Evolutionary conservation across 2,329 filamentous ascomycete genomes (phyloP).

Genomic region (Xylariomycetidae sp.): DNA sequence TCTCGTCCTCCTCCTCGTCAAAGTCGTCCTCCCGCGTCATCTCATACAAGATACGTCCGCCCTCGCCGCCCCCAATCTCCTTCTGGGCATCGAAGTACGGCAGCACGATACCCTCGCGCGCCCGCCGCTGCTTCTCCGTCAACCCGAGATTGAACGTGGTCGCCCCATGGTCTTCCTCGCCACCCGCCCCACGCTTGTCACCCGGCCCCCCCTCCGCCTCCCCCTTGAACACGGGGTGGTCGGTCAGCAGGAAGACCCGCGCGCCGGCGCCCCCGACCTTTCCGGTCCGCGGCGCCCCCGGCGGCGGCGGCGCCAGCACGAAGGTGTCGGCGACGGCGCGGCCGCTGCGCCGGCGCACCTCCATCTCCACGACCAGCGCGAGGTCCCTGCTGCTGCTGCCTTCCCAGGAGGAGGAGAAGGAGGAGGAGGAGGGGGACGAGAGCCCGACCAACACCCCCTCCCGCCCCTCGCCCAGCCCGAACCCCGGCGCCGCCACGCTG

Average conservation of each 20-base stretch:
- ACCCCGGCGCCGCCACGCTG: slow-evolving; percentile 68
- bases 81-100: slow-evolving; percentile 97
- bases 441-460: slow-evolving; percentile 75
- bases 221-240: slow-evolving; percentile 64
- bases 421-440: slow-evolving; percentile 1
- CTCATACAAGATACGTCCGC: slow-evolving; percentile 90
- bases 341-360: slow-evolving; percentile 78
- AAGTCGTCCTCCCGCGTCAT: slow-evolving; percentile 97
- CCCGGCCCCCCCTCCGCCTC: slow-evolving; percentile 23
- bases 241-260: slow-evolving; percentile 57
- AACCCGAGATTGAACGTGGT: slow-evolving; percentile 82
- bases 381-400: slow-evolving; percentile 10
- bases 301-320: slow-evolving; percentile 34
- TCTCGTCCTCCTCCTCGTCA: slow-evolving; percentile 66
- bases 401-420: too few species aligned
- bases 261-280: slow-evolving; percentile 8
- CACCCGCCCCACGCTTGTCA: slow-evolving; percentile 33
- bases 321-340: slow-evolving; percentile 67
- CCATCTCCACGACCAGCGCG: slow-evolving; percentile 73
- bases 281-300: slow-evolving; percentile 9
- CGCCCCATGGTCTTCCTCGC: slow-evolving; percentile 37
- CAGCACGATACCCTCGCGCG: slow-evolving; percentile 82
- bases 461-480: slow-evolving; percentile 68
- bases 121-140: slow-evolving; percentile 83
- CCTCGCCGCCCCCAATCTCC: slow-evolving; percentile 70